Percentiles rank a stretch among this genome's conserved stretches.
Conservation (phyloP, 2,329 filamentous ascomycete genomes). For the Ceratocystis cacaofunesta region DNA sequence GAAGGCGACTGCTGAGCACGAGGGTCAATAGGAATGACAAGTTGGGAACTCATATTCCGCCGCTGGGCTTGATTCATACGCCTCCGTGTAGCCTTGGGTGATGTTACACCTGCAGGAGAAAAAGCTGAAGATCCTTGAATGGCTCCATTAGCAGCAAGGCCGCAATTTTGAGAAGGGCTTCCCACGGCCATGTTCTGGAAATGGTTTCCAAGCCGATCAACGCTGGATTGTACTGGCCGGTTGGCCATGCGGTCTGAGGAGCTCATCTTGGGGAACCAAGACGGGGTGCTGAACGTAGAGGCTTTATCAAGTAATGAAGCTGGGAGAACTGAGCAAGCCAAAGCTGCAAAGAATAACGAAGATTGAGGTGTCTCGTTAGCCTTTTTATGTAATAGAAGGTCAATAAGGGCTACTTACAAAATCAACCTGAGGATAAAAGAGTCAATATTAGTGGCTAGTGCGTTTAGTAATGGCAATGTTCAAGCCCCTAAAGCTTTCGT, state of each 20-base stretch:
- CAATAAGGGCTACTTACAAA: too few relatives aligned
- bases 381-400: too few relatives aligned
- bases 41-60: constrained; percentile 45
- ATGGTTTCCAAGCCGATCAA: constrained; percentile 1
- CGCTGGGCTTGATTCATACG: constrained; percentile 49
- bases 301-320: too few relatives aligned
- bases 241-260: not conserved
- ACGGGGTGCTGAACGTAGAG: not conserved
- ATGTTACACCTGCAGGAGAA: not conserved
- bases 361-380: too few relatives aligned
- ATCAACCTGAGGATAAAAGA: too few relatives aligned
- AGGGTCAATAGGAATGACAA: constrained; percentile 41
- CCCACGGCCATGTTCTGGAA: constrained; percentile 5
- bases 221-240: not conserved
- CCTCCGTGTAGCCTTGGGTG: constrained; percentile 19
- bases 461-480: not conserved
- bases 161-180: not conserved
- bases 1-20: constrained; percentile 22
- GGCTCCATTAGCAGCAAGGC: not conserved
- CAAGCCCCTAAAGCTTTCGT: not conserved
- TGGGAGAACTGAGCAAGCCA: too few relatives aligned
- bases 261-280: not conserved
- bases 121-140: not conserved
- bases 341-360: too few relatives aligned
- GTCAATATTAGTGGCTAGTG: too few relatives aligned